phyloP scores from a whole-genome alignment of 164 flowering plant species.

The Euptelea pleiosperma region DNA sequence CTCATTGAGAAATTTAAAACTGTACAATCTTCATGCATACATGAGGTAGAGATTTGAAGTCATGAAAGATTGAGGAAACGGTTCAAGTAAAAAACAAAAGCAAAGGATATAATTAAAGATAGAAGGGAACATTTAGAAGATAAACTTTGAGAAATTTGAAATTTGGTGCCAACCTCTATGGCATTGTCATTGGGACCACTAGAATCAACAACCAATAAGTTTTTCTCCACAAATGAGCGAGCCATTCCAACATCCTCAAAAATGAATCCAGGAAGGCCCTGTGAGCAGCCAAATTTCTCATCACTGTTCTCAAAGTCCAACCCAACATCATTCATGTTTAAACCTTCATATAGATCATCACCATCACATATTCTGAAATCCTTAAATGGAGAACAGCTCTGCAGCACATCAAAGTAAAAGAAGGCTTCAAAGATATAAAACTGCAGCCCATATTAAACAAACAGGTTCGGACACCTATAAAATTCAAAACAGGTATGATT shows the following conservation, averaged over 20 bases:
- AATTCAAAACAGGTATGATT: too few relatives aligned
- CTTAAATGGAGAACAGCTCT: constrained; percentile 34
- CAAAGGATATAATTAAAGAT: too few relatives aligned
- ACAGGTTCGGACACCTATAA: too few relatives aligned
- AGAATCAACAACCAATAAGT: constrained; percentile 36
- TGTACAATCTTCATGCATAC: too few relatives aligned
- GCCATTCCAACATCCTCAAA: constrained; percentile 36
- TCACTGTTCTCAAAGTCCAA: constrained; percentile 33
- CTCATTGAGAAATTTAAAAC: too few relatives aligned
- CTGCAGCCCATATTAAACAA: too few relatives aligned
- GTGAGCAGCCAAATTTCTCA: constrained; percentile 38
- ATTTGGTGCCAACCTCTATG: constrained; percentile 46
- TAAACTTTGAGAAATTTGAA: too few relatives aligned
- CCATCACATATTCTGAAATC: constrained; percentile 31
- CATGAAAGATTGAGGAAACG: not conserved
- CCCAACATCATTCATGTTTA: constrained; percentile 38
- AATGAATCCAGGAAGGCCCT: constrained; percentile 23
- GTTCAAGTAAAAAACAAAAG: not conserved
- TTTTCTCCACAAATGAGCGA: constrained; percentile 44
- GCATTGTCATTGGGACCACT: constrained; percentile 35
- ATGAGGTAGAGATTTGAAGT: not conserved
- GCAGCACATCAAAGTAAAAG: constrained; percentile 13
- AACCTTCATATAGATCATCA: constrained; percentile 37
- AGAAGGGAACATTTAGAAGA: not conserved
- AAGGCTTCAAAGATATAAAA: not conserved